These are phyloP conservation scores for Clarireedia homoeocarpa DNA, from an alignment of 2,329 filamentous ascomycete genomes.

Conservation along the genomic window DNA sequence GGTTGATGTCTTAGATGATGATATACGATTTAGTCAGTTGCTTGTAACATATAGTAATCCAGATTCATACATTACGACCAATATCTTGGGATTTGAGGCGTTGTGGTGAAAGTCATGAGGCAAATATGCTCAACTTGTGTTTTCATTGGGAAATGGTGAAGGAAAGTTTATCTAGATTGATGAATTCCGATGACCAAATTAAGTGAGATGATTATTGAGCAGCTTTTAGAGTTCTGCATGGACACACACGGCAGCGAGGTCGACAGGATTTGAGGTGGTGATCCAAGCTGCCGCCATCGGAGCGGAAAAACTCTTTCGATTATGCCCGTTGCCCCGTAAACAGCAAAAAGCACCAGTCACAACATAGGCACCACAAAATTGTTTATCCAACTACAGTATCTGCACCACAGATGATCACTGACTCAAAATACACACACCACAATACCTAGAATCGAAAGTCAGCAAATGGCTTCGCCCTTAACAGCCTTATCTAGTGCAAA, in stretches of 20 bases:
- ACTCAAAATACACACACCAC: constrained; percentile 4
- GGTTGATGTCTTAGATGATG: neutral
- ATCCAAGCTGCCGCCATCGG: no score
- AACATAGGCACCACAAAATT: neutral
- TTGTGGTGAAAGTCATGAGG: no score
- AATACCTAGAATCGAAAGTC: neutral
- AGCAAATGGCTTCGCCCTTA: constrained; percentile 13
- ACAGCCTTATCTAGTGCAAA: neutral
- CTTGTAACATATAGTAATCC: neutral
- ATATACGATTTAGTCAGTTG: neutral
- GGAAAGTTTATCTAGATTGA: neutral
- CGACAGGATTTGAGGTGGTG: no score
- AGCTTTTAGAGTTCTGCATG: no score
- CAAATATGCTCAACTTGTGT: no score
- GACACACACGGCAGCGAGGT: no score
- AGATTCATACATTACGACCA: no score
- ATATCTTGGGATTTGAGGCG: no score
- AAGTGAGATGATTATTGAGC: neutral
- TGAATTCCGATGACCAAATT: neutral
- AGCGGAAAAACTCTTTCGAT: neutral
- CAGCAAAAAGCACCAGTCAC: neutral
- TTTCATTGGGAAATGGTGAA: neutral
- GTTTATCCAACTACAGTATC: constrained; percentile 6
- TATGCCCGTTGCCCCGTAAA: constrained; percentile 9
- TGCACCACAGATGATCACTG: constrained; percentile 3